Conservation (phyloP, 2,329 filamentous ascomycete genomes). For the Aaosphaeria arxii region DNA sequence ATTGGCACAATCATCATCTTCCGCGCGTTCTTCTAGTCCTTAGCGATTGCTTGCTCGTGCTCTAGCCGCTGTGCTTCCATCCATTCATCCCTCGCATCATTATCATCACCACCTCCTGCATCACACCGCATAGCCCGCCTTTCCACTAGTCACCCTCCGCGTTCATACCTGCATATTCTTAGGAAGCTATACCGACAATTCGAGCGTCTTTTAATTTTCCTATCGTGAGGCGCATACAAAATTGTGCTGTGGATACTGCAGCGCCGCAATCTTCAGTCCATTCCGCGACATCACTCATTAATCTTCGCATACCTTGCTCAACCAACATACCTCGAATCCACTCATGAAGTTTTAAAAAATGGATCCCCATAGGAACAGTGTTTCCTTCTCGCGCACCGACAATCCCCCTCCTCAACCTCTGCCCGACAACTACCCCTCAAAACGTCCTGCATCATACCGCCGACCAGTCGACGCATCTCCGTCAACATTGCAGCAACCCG, state of each 20-base stretch:
- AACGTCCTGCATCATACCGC: constrained; percentile 31
- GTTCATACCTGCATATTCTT: constrained; percentile 1
- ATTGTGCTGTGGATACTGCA: too few species aligned
- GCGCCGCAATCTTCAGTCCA: too few species aligned
- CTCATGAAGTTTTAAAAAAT: constrained; percentile 13
- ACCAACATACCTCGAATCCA: background rate
- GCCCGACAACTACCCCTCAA: constrained; percentile 28
- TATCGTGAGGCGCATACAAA: too few species aligned
- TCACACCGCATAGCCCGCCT: constrained; percentile 1
- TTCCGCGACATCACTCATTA: background rate
- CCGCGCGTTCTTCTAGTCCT: too few species aligned
- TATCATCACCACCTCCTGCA: constrained; percentile 1
- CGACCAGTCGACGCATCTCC: constrained; percentile 25
- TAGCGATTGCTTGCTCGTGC: too few species aligned
- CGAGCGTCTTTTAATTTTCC: too few species aligned
- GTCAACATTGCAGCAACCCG: constrained; percentile 6
- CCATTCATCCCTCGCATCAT: too few species aligned
- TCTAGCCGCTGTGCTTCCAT: too few species aligned
- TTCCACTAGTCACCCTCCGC: background rate
- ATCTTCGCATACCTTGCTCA: background rate
- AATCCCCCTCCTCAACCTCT: constrained; percentile 18
- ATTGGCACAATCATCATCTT: too few species aligned
- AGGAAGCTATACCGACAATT: constrained; percentile 3
- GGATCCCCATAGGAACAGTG: constrained; percentile 27
- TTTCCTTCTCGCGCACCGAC: constrained; percentile 18